A percentile compares a stretch with the other conserved stretches of the same genome.
Evolutionary conservation across 2,329 filamentous ascomycete species (phyloP).

Genomic region (Botrytis byssoidea): DNA sequence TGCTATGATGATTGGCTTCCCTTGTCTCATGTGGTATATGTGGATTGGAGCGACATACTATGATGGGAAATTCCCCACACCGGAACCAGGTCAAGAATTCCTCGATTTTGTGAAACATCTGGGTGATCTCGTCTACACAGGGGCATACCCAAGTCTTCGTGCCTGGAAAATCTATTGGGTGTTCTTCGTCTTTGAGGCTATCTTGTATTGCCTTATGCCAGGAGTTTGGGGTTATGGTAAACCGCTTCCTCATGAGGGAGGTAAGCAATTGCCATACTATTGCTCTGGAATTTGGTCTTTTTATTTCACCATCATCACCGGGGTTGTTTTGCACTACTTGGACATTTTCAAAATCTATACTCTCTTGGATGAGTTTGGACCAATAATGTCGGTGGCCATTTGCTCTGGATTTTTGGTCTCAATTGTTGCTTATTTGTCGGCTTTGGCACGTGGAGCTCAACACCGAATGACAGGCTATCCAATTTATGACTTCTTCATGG

Average conservation of each 20-base stretch:
- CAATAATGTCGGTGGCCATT: conserved; percentile 89
- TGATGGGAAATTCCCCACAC: conserved; percentile 74
- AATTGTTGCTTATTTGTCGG: conserved; percentile 82
- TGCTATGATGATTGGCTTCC: conserved; percentile 89
- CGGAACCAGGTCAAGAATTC: conserved; percentile 63
- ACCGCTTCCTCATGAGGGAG: conserved; percentile 75
- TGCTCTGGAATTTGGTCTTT: conserved; percentile 88
- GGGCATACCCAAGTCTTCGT: conserved; percentile 76
- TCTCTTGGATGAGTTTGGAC: conserved; percentile 91
- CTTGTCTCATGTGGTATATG: conserved; percentile 98
- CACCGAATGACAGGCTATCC: conserved; percentile 87
- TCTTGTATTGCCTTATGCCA: conserved; percentile 81
- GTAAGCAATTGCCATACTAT: conserved; percentile 89
- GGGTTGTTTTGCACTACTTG: conserved; percentile 72
- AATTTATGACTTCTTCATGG: conserved; percentile 90
- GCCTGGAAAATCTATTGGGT: conserved; percentile 95
- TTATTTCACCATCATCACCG: conserved; percentile 77
- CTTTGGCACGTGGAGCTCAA: conserved; percentile 73
- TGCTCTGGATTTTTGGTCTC: conserved; percentile 82
- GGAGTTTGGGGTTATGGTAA: conserved; percentile 88
- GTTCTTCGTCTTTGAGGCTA: conserved; percentile 82
- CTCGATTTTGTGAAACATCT: conserved; percentile 71
- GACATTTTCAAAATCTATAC: conserved; percentile 88
- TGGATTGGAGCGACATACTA: conserved; percentile 96
- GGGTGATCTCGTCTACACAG: conserved; percentile 70